Base-by-base conservation (phyloP, 2,329 filamentous ascomycete genomes). In the Aspergillus brunneoviolaceus region DNA sequence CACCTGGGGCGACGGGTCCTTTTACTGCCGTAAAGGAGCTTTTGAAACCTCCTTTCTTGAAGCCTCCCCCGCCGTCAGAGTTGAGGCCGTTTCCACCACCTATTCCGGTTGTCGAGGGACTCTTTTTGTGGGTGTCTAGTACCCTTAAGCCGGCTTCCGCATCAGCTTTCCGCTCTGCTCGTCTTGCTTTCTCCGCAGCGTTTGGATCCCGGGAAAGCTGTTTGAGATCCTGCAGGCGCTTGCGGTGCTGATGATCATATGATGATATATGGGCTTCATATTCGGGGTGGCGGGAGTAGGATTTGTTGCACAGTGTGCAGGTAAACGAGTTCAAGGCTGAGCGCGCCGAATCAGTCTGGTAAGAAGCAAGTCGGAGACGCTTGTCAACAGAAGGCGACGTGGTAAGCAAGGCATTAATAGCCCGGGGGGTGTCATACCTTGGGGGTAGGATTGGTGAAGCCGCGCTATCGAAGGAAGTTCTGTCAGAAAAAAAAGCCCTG, bases 191-290 rank as follows among this genome's bases (percentile, higher is more conserved):
- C 63, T 79, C 77, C 0, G 76, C 76, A 0, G 76, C 76, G 63
- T 77, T 76, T 4, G 73, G 76, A 55, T 80, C 75, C 35, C 75
- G 72, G 5, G 75, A 80, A 48, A 80, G 69, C 64, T 80, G 77
- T 63, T 81, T 81, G 21, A 81, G 72, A 47, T 81, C 79, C 60
- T 79, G 75, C 6, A 78, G 67, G 60, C 81, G 78, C 79, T 96
- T 92, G 75, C 92, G 93, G 77, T 99, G 95, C 69, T 91, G 90
- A 78, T 99, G 95, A 73, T 98, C 95, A 77, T 98, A 98, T 70
- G 90, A 95, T 64, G 88, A 88, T 59, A 97, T 90, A 75, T 99
- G 95, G 7, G 93, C 89, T 77, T 98, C 94, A 75, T 96, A 97
- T 75, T 98, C 94, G 73, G 96, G 94, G 84, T 96, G 94, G 58